phyloP scores from a whole-genome alignment of 345 rosid genomes.

The Eutrema japonicum region DNA sequence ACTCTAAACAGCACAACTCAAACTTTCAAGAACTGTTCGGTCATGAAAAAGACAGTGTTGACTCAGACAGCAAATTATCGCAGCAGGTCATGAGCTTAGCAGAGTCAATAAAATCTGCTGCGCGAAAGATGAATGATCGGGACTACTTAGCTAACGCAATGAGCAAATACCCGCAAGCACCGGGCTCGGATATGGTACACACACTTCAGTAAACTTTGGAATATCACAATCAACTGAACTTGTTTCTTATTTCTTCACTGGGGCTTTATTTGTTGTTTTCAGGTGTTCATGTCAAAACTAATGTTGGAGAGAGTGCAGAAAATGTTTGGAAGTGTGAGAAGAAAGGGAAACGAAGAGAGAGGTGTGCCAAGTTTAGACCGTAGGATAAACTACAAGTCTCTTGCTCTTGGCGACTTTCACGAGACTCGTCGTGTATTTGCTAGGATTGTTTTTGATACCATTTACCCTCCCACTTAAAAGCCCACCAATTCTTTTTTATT shows the following conservation, averaged over 20 bases:
- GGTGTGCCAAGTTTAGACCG: conserved; percentile 47
- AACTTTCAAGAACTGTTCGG: conserved; percentile 49
- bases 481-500: background rate
- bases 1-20: conserved; percentile 47
- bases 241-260: background rate
- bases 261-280: conserved; percentile 1
- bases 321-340: conserved; percentile 56
- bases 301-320: conserved; percentile 44
- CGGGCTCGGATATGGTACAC: conserved; percentile 44
- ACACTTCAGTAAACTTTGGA: background rate
- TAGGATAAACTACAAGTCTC: conserved; percentile 53
- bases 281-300: conserved; percentile 59
- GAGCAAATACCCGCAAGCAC: conserved; percentile 49
- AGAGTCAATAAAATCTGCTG: conserved; percentile 42
- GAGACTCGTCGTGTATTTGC: conserved; percentile 45
- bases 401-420: conserved; percentile 46
- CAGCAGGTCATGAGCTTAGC: conserved; percentile 58
- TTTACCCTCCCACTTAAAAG: conserved; percentile 34
- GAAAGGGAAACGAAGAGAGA: conserved; percentile 45
- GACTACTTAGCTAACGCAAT: conserved; percentile 41
- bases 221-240: background rate
- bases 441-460: conserved; percentile 44
- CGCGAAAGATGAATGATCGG: conserved; percentile 35
- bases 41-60: conserved; percentile 2
- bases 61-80: conserved; percentile 33